Base-by-base conservation (phyloP, 345 rosid species). In the Anacardium occidentale region DNA sequence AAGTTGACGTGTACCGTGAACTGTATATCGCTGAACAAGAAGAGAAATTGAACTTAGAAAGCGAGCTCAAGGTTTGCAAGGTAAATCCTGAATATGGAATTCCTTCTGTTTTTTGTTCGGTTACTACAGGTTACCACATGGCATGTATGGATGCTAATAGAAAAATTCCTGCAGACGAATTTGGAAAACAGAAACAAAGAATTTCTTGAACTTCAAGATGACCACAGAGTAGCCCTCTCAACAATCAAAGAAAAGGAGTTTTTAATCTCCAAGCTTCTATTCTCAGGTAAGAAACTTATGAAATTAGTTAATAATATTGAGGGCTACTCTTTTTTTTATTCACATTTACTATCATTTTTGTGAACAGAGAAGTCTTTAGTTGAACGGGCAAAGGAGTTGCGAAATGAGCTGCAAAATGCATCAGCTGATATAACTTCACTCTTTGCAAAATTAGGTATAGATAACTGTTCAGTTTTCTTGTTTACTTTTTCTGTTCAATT, bases 361-460 rank as follows among this genome's bases (percentile, higher is more conserved):
- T 61, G 51, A 76, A 73, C 89, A 92, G 97, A 90, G 84, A 83
- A 76, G 59, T 75, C 87, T 56, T 78, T 94, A 72, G 77, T 90
- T 68, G 85, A 84, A 56, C 79, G 82, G 18, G 90, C 94, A 66
- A 90, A 88, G 83, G 92, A 85, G 73, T 53, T 92, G 67, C 80
- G 88, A 40, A 59, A 77, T 70, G 97, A 88, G 77, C 81, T 94
- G 84, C 89, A 87, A 73, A 78, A 80, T 81, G 97, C 98, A 22
- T 92, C 97, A 60, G 85, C 87, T 17, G 95, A 92, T 81, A 79
- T 94, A 80, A 83, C 74, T 85, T 90, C 78, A 22, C 70, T 94
- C 66, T 87, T 85, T 70, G 71, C 84, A 70, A 89, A 81, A 92
- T 79, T 94, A 83, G 97, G 97, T 94, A 83, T 26, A 24, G 7